Percentiles rank a stretch among this genome's conserved stretches.
Conservation (phyloP, 345 rosid species). For the Eucalyptus rudis region DNA sequence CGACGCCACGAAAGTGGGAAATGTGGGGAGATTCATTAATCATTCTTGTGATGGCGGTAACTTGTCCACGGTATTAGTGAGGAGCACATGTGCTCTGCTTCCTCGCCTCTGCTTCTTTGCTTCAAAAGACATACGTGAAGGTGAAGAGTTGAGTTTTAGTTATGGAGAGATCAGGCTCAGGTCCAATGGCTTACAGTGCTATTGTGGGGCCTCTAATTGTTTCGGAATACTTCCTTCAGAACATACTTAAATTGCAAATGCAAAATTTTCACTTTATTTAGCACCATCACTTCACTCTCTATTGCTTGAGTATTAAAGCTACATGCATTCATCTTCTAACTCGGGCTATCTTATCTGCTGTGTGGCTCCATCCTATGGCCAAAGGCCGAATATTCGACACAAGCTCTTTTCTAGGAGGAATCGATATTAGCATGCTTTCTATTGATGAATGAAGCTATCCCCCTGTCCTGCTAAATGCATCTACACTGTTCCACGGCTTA, state of each 20-base stretch:
- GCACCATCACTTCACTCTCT: neutral
- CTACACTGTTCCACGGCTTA: neutral
- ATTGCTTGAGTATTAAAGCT: neutral
- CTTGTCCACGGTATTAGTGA: slow-evolving; percentile 41
- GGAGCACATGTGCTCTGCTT: slow-evolving; percentile 47
- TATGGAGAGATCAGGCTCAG: slow-evolving; percentile 49
- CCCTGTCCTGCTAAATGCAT: neutral
- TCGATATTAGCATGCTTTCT: neutral
- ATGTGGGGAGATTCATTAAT: slow-evolving; percentile 70
- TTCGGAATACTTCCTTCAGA: slow-evolving; percentile 66
- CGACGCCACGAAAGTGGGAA: slow-evolving; percentile 72
- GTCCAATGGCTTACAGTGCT: slow-evolving; percentile 46
- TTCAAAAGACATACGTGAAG: slow-evolving; percentile 45
- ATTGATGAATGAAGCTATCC: neutral
- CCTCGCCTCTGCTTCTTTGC: slow-evolving; percentile 86
- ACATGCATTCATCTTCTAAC: neutral
- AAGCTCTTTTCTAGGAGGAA: neutral
- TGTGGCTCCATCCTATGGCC: neutral
- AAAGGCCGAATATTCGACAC: neutral
- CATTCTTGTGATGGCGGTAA: slow-evolving; percentile 93
- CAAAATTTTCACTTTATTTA: neutral
- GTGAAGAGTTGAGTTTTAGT: slow-evolving; percentile 69
- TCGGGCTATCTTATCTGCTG: neutral
- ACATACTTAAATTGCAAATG: slow-evolving; percentile 22
- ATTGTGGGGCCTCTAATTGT: slow-evolving; percentile 61